phyloP scores from a whole-genome alignment of 345 rosid species.

The Ailanthus altissimus region DNA sequence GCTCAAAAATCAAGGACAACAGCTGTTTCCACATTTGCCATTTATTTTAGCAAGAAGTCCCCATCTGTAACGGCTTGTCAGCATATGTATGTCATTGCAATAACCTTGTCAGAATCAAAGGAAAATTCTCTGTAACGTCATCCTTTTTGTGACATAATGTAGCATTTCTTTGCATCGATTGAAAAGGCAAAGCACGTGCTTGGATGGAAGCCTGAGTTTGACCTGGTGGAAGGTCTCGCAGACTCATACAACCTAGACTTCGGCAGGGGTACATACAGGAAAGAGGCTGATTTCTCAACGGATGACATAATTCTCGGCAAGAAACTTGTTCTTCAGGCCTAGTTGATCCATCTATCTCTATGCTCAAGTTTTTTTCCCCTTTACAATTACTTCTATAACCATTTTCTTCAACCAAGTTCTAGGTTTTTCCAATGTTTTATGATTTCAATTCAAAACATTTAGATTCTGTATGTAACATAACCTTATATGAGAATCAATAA shows the following conservation, averaged over 20 bases:
- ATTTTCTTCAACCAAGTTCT: not conserved
- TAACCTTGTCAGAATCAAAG: not conserved
- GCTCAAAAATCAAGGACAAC: not conserved
- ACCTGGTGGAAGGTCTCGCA: constrained; percentile 86
- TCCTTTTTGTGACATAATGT: constrained; percentile 28
- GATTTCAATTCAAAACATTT: not conserved
- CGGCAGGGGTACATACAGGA: constrained; percentile 83
- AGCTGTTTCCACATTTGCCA: not conserved
- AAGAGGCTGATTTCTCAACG: constrained; percentile 89
- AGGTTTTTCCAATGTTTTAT: not conserved
- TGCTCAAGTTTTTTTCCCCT: not conserved
- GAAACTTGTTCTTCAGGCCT: constrained; percentile 68
- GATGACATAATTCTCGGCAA: constrained; percentile 88
- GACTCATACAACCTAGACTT: constrained; percentile 95
- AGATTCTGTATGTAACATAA: not conserved
- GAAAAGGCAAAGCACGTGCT: constrained; percentile 90
- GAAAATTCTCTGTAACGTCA: not conserved
- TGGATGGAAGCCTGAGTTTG: constrained; percentile 76
- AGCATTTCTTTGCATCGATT: constrained; percentile 95
- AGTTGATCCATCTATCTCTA: constrained; percentile 1
- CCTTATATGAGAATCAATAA: not conserved
- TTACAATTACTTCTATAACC: not conserved
- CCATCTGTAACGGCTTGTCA: not conserved
- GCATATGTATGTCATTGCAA: not conserved
- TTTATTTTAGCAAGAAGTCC: not conserved